Conservation (phyloP, 129 eudicot species). For the Rutidosis leptorrhynchoides region DNA sequence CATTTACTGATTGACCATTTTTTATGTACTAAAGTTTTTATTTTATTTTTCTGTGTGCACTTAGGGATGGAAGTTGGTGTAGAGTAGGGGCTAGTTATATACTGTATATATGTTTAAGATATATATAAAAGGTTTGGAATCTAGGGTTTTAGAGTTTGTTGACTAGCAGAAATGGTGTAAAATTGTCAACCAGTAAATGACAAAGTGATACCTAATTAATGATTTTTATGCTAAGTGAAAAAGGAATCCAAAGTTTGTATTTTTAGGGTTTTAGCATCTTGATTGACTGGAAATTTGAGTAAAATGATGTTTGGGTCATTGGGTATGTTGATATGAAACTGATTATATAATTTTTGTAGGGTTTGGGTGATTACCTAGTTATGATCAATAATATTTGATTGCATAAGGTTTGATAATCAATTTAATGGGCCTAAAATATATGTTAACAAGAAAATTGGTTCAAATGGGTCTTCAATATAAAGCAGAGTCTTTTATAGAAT, state of each 20-base stretch:
- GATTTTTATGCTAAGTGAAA: conserved; percentile 3
- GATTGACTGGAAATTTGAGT: background rate
- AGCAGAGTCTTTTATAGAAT: background rate
- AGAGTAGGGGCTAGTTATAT: conserved; percentile 10
- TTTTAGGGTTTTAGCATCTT: conserved; percentile 17
- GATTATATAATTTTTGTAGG: no score
- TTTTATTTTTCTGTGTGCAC: background rate
- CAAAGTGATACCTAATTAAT: conserved; percentile 15
- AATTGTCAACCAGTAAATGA: conserved; percentile 19
- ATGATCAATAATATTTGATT: background rate
- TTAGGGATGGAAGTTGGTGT: conserved; percentile 6
- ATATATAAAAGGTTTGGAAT: conserved; percentile 15
- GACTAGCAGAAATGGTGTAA: conserved; percentile 10
- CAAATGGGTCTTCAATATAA: no score
- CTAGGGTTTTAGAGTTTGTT: conserved; percentile 22
- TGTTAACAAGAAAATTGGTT: no score
- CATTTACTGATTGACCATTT: background rate
- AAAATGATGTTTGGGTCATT: background rate
- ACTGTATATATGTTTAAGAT: conserved; percentile 7
- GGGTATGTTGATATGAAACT: no score
- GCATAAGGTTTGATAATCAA: background rate
- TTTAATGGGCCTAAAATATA: background rate
- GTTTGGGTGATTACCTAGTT: no score
- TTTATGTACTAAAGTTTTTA: no score
- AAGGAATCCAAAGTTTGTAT: conserved; percentile 20